Evolutionary conservation across 345 rosid species (phyloP).

Genomic region (Theobroma cacao): DNA sequence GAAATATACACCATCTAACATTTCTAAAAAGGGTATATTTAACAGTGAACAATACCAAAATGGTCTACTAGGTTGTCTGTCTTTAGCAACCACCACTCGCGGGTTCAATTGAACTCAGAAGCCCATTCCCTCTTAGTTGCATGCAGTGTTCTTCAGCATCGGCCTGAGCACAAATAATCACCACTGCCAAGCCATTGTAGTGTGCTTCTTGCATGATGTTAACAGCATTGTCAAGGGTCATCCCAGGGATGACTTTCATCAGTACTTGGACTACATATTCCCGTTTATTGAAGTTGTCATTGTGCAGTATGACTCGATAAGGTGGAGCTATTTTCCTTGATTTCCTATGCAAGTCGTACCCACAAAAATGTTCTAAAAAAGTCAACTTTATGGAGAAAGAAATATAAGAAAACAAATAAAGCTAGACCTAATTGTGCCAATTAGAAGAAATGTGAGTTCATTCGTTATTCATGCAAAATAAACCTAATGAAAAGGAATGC

Average conservation of each 20-base stretch:
- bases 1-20: constrained; percentile 36
- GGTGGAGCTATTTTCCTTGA: constrained; percentile 81
- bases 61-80: neutral
- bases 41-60: constrained; percentile 10
- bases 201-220: constrained; percentile 99
- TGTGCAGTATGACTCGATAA: constrained; percentile 79
- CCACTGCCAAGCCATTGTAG: constrained; percentile 79
- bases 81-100: constrained; percentile 85
- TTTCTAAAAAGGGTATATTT: constrained; percentile 12
- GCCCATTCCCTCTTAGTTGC: constrained; percentile 93
- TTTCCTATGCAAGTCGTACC: constrained; percentile 47
- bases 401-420: neutral
- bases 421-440: neutral
- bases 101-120: constrained; percentile 90
- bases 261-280: constrained; percentile 93
- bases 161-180: constrained; percentile 86
- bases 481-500: neutral
- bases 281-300: constrained; percentile 85
- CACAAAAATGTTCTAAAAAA: neutral
- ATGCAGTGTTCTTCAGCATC: constrained; percentile 96
- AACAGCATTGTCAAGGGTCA: constrained; percentile 92
- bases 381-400: neutral
- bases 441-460: neutral
- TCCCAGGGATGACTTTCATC: constrained; percentile 93
- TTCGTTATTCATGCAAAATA: neutral